Evolutionary conservation across 2,329 filamentous ascomycete species (phyloP), one percentile per base, ranked within the genome.

Genomic region (Aspergillus latus): DNA sequence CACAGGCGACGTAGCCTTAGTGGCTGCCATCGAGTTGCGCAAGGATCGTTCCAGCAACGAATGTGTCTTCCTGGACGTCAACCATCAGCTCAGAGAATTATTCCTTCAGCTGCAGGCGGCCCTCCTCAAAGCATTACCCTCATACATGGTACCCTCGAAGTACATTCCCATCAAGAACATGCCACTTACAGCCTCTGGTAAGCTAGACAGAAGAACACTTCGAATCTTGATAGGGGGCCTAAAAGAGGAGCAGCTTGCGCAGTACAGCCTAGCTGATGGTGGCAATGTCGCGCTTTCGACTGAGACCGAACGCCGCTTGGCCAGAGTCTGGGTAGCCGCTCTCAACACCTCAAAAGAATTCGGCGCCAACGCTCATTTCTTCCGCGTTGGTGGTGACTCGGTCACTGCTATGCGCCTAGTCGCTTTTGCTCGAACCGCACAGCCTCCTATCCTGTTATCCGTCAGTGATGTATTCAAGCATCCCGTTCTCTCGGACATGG

Each of bases 321-420:
- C 30, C 1, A n/a, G 21, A 4, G 39, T 55, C 16, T 55, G 52
- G 46, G 30, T 40, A 5, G 39, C 28, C 3, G 30, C 46, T 21
- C 46, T 55, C 4, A 44, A 45, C 7, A 21, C 26, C 5, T 6
- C 26, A 4, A 40, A 30, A 5, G n/a, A 40, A 5, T n/a, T 57
- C 5, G 49, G 43, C 8, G 29, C 40, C 9, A 39, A 52, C 13
- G 29, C 45, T 28, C 44, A 49, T 32, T 57, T 57, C 39, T 37
- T 57, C 44, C 44, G 40, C n/a, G 5, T 49, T 8, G 54, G 54
- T 5, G 54, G 54, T 5, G 54, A 57, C 16, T 57, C 54, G 1
- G 39, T 57, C 15, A 57, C 43, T 6, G 54, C 54, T 8, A 57
- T 57, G 49, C 49, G 49, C 4, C 30, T 56, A 9, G 48, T 51